These are phyloP conservation scores for Saturnispora dispora DNA, from an alignment of 805 yeast species.

Conservation along the genomic window DNA sequence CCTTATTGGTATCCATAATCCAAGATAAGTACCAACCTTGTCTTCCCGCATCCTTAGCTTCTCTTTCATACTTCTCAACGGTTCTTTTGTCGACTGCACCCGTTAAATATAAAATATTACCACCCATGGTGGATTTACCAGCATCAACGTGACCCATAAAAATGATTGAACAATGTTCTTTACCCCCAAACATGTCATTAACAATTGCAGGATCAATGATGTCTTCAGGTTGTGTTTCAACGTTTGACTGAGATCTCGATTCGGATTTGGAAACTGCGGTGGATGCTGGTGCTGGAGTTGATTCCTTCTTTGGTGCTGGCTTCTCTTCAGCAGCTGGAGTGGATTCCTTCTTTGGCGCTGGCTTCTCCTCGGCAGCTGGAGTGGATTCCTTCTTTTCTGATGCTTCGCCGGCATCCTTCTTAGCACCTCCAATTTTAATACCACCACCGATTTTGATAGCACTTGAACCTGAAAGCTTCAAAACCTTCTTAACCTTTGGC, in stretches of 20 bases:
- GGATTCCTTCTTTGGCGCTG: slow-evolving; percentile 21
- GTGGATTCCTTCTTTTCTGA: slow-evolving; percentile 14
- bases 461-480: slow-evolving; percentile 54
- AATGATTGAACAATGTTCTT: slow-evolving; percentile 92
- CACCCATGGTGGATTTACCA: slow-evolving; percentile 99
- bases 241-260: slow-evolving; percentile 15
- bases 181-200: slow-evolving; percentile 91
- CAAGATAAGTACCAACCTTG: slow-evolving; percentile 99
- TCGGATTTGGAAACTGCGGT: slow-evolving; percentile 15
- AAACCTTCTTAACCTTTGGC: slow-evolving; percentile 48
- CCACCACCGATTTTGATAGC: slow-evolving; percentile 29
- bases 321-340: slow-evolving; percentile 11
- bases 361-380: slow-evolving; percentile 23
- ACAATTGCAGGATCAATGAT: slow-evolving; percentile 80
- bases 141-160: slow-evolving; percentile 99
- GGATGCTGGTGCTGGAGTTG: slow-evolving; percentile 6
- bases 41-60: slow-evolving; percentile 98
- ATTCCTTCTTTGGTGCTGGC: slow-evolving; percentile 11
- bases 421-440: slow-evolving; percentile 35
- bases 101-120: slow-evolving; percentile 84
- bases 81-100: slow-evolving; percentile 99
- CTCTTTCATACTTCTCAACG: slow-evolving; percentile 94
- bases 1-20: slow-evolving; percentile 99
- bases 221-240: slow-evolving; percentile 76
- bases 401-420: slow-evolving; percentile 24